A percentile compares a stretch with the other conserved stretches of the same genome.
Conservation (phyloP, 192 early-diverging fungal genomes). For the Backusella circina region DNA sequence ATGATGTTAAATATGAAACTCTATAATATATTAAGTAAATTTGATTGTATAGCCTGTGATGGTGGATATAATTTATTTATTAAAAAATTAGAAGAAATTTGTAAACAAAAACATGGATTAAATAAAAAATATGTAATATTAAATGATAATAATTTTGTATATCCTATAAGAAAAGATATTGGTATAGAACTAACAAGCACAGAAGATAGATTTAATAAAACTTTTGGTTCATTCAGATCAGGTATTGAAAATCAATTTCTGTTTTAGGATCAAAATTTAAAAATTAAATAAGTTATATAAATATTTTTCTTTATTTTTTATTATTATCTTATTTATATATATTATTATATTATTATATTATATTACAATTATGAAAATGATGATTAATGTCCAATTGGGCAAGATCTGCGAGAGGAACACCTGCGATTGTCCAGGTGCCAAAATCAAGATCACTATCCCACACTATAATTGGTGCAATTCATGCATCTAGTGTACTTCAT, state of each 20-base stretch:
- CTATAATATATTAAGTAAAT: neutral
- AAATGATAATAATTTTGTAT: neutral
- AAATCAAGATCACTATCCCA: neutral
- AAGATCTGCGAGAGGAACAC: constrained; percentile 1
- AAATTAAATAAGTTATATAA: too few relatives aligned
- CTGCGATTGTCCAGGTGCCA: neutral
- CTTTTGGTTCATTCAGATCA: neutral
- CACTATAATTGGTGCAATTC: constrained; percentile 16
- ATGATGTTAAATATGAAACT: neutral
- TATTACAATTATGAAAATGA: too few relatives aligned
- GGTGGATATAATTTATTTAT: constrained; percentile 7
- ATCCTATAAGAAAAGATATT: neutral
- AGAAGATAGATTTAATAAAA: neutral
- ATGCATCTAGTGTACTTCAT: constrained; percentile 2
- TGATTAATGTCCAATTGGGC: too few relatives aligned
- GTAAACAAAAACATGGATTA: neutral
- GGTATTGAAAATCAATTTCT: constrained; percentile 4
- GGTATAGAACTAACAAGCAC: neutral
- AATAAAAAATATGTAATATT: neutral
- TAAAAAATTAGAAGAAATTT: too few relatives aligned
- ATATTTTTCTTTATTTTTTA: too few relatives aligned
- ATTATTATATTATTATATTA: too few relatives aligned
- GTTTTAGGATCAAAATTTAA: neutral
- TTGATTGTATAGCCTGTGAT: neutral
- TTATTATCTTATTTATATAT: too few relatives aligned